Base-by-base conservation (phyloP, 495 filamentous ascomycete genomes). In the Durotheca rogersii region DNA sequence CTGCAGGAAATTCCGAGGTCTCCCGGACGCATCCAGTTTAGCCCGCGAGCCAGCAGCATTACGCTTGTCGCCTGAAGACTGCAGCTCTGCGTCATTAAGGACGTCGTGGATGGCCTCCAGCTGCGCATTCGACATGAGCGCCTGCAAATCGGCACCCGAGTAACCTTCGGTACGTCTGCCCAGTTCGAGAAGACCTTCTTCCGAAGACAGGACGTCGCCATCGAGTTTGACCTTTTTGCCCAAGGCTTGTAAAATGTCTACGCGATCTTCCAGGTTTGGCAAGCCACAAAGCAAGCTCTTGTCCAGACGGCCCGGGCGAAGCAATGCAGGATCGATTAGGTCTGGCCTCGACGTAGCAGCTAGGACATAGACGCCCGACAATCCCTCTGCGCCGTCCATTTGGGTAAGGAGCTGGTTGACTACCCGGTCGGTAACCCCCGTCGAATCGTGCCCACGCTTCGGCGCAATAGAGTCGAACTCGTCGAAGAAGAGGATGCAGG, bases 391-490 rank as follows among this genome's bases (percentile, higher is more conserved):
- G 61, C 93, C 93, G 62, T 98, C 93, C 94, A 98, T 98, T 68
- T 96, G 94, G 3, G 93, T 98, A 6, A 98, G 75, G 35, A 98
- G 81, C 73, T 97, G 94, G 64, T 97, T 97, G 56, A 98, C 93
- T 1, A 98, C 93, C n/a, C 93, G 82, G 66, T 97, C 94, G 0
- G 94, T 97, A 19, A 98, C 93, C 38, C 94, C 93, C 0, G 94
- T 97, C 6, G 85, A 90, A 58, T 97, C 94, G 62, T 97, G 94
- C 0, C 94, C 93, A 68, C 93, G 82, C 74, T 96, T 97, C 5
- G 93, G 94, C 1, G 93, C 93, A 44, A 98, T 96, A 50, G 85
- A 89, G 68, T 98, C 93, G 61, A 97, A 97, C 65, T 98, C 93
- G 64, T 98, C 93, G 59, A 98, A 97, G 75, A 98, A 98, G 1